phyloP scores from a whole-genome alignment of 1,284 basidiomycete species.

The Polyporus tsugae region DNA sequence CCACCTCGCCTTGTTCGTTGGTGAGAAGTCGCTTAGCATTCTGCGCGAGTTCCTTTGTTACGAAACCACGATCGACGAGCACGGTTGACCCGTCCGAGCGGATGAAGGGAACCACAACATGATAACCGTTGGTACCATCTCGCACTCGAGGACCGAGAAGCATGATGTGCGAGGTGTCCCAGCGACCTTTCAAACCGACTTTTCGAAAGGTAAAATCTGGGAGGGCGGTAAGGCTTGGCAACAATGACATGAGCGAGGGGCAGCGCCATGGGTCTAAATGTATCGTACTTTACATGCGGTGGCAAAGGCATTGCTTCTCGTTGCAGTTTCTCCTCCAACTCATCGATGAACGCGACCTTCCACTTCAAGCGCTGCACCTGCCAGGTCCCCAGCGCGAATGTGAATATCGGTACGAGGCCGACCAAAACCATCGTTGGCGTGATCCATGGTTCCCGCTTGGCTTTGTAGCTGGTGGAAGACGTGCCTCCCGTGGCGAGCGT shows the following conservation, averaged over 20 bases:
- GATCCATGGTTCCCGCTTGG: constrained; percentile 64
- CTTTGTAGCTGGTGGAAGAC: constrained; percentile 51
- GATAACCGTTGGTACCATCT: constrained; percentile 88
- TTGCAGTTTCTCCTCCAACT: constrained; percentile 91
- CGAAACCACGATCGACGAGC: constrained; percentile 93
- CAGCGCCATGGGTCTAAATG: background rate
- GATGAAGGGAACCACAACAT: constrained; percentile 87
- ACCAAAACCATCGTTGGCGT: constrained; percentile 83
- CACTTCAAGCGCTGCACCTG: constrained; percentile 92
- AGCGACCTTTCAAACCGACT: constrained; percentile 80
- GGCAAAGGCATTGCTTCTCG: constrained; percentile 85
- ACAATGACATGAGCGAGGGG: constrained; percentile 23
- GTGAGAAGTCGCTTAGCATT: constrained; percentile 41
- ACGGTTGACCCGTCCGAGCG: constrained; percentile 83
- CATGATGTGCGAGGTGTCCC: constrained; percentile 82
- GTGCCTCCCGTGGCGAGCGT: constrained; percentile 32
- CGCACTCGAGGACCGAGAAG: constrained; percentile 87
- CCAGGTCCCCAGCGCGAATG: constrained; percentile 94
- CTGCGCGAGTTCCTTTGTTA: constrained; percentile 67
- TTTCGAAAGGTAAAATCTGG: constrained; percentile 91
- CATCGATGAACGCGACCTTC: constrained; percentile 95
- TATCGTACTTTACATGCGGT: constrained; percentile 84
- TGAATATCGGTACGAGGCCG: constrained; percentile 89
- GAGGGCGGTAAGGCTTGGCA: constrained; percentile 65
- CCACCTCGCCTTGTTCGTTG: constrained; percentile 61